These are phyloP conservation scores for Nannochloropsis gaditana DNA, from an alignment of 108 stramenopile genomes.

Conservation along the genomic window DNA sequence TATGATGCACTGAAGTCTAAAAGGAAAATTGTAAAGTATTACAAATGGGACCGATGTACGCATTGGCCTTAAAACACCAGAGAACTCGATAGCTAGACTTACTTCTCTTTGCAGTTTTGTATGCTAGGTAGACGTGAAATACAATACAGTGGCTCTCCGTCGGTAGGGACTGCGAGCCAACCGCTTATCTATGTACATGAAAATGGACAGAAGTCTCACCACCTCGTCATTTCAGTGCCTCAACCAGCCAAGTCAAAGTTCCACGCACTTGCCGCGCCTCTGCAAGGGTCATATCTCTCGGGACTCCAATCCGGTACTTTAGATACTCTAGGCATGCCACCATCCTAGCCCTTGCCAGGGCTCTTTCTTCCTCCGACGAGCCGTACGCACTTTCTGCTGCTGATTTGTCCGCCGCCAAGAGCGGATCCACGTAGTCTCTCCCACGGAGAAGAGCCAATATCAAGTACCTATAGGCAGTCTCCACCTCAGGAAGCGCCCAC, in stretches of 20 bases:
- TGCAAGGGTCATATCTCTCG: background rate
- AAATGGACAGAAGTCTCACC: background rate
- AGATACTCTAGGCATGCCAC: conserved; percentile 16
- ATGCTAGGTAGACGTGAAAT: too few species aligned
- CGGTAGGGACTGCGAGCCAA: too few species aligned
- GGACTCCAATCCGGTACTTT: background rate
- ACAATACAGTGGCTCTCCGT: too few species aligned
- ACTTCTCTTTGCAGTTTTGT: too few species aligned
- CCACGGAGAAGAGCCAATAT: background rate
- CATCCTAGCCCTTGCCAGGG: background rate
- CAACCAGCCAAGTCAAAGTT: background rate
- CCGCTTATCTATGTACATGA: background rate
- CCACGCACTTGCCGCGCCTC: background rate
- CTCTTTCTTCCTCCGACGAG: background rate
- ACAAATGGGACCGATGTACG: too few species aligned
- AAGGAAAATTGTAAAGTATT: too few species aligned
- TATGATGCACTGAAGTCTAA: background rate
- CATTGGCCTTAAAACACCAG: too few species aligned
- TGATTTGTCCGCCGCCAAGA: background rate
- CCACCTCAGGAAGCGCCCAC: conserved; percentile 19
- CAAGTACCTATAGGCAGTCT: background rate
- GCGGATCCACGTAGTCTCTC: background rate
- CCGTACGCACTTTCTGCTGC: background rate
- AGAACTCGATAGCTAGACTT: too few species aligned
- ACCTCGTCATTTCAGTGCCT: background rate